Evolutionary conservation across 768 basidiomycete genomes (phyloP).

Genomic region (Sarcodon aspratus): DNA sequence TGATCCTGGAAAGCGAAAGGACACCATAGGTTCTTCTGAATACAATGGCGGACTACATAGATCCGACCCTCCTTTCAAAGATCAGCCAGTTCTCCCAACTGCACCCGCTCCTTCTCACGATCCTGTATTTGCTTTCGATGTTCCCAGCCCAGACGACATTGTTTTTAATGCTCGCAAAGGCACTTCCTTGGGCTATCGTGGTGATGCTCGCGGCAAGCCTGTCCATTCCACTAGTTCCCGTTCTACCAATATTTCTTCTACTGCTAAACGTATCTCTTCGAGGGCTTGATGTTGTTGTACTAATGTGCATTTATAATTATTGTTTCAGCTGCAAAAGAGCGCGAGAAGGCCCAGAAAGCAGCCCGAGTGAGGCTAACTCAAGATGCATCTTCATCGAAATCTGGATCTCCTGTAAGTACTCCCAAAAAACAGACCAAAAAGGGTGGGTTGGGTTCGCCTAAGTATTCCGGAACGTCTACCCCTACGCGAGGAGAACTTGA

Average conservation of each 20-base stretch:
- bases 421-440: slow-evolving; percentile 34
- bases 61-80: not conserved
- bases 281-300: not conserved
- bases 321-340: slow-evolving; percentile 64
- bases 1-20: slow-evolving; percentile 17
- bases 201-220: slow-evolving; percentile 9
- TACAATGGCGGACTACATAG: not conserved
- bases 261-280: not conserved
- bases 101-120: slow-evolving; percentile 23
- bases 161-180: slow-evolving; percentile 73
- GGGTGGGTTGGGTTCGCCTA: slow-evolving; percentile 16
- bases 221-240: slow-evolving; percentile 1
- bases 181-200: slow-evolving; percentile 42
- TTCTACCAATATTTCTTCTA: slow-evolving; percentile 4
- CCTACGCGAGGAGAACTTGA: slow-evolving; percentile 29
- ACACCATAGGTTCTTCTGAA: slow-evolving; percentile 3
- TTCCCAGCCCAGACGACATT: slow-evolving; percentile 87
- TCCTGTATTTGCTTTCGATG: slow-evolving; percentile 56
- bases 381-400: not conserved
- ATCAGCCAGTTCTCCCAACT: slow-evolving; percentile 5
- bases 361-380: slow-evolving; percentile 31
- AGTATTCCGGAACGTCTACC: slow-evolving; percentile 30
- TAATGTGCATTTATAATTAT: slow-evolving; percentile 1
- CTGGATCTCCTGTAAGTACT: slow-evolving; percentile 14
- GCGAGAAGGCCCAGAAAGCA: slow-evolving; percentile 60